A percentile compares a stretch with the other conserved stretches of the same genome.
phyloP scores from a whole-genome alignment of 2,329 filamentous ascomycete genomes.

The Epichloe amarillans region DNA sequence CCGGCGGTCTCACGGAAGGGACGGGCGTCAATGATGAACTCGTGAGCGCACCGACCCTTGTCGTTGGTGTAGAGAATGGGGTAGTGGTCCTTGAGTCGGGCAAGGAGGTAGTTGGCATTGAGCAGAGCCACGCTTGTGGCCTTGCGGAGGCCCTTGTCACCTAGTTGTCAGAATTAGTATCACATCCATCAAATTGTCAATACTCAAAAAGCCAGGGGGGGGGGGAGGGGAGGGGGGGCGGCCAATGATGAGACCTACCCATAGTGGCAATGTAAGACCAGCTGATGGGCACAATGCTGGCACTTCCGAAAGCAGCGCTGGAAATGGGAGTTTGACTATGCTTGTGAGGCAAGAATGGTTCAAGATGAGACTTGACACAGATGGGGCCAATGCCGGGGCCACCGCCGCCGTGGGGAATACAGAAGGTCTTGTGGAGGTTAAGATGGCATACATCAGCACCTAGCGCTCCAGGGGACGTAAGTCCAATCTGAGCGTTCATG shows the following conservation, averaged over 20 bases:
- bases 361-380: conserved; percentile 72
- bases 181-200: neutral
- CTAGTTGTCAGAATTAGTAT: conserved; percentile 3
- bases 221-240: no score
- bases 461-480: conserved; percentile 89
- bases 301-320: conserved; percentile 75
- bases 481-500: conserved; percentile 95
- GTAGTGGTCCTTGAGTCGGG: conserved; percentile 74
- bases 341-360: conserved; percentile 45
- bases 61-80: conserved; percentile 87
- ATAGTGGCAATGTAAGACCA: conserved; percentile 95
- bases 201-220: neutral
- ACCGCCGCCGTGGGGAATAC: conserved; percentile 90
- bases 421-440: conserved; percentile 98
- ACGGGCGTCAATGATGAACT: conserved; percentile 88
- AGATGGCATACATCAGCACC: conserved; percentile 94
- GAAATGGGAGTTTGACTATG: conserved; percentile 48
- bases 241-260: conserved; percentile 36
- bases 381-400: conserved; percentile 91
- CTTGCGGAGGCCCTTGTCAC: conserved; percentile 58
- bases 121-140: conserved; percentile 88
- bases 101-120: conserved; percentile 93
- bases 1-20: conserved; percentile 72
- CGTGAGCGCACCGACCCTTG: conserved; percentile 80
- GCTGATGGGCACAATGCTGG: conserved; percentile 84